phyloP scores from a whole-genome alignment of 495 filamentous ascomycete species.

The Jackrogersella minutella region DNA sequence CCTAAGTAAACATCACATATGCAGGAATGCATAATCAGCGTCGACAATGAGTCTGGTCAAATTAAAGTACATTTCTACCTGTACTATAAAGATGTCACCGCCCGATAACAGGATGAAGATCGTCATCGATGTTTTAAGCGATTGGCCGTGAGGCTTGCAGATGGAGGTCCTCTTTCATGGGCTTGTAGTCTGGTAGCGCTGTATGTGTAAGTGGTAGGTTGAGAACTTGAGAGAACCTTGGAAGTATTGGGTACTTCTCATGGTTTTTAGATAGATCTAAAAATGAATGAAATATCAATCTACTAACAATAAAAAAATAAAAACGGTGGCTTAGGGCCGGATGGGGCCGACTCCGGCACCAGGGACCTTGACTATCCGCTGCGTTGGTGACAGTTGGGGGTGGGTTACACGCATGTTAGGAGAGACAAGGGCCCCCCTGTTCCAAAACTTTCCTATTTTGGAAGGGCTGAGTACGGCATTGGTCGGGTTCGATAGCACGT shows the following conservation, averaged over 20 bases:
- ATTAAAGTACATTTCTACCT: no score
- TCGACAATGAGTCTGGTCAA: no score
- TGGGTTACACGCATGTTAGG: background rate
- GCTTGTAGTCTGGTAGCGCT: background rate
- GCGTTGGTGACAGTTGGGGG: background rate
- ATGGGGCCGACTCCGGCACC: background rate
- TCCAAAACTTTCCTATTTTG: conserved; percentile 29
- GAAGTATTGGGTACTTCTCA: conserved; percentile 26
- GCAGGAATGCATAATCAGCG: background rate
- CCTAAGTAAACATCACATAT: background rate
- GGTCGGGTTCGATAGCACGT: conserved; percentile 7
- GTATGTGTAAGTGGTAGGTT: no score
- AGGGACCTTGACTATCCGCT: conserved; percentile 17
- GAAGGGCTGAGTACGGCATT: conserved; percentile 30
- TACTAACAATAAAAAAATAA: no score
- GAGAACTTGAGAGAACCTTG: no score
- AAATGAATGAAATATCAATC: no score
- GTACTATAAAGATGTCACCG: no score
- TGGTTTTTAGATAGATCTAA: no score
- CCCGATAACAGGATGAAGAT: conserved; percentile 11
- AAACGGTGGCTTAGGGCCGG: background rate
- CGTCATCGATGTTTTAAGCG: conserved; percentile 20
- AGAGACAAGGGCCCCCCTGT: conserved; percentile 21
- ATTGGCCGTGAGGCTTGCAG: conserved; percentile 18
- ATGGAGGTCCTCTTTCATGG: conserved; percentile 20